Evolutionary conservation across 352 stramenopile genomes (phyloP).

Genomic region (Saprolegnia diclina): DNA sequence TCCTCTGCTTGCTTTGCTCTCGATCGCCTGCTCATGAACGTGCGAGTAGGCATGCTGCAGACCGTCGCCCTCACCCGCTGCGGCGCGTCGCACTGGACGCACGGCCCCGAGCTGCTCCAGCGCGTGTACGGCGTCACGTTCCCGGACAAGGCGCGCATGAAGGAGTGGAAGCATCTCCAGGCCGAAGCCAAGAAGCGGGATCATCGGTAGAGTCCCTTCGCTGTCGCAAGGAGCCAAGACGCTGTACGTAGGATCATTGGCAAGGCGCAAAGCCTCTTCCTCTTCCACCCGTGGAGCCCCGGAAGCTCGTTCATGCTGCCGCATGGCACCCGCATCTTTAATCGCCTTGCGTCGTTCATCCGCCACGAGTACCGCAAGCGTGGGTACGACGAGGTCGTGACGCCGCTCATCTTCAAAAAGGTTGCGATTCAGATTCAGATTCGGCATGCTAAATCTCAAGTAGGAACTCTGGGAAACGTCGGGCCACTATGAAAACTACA

Average conservation of each 20-base stretch:
- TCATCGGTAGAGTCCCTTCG: conserved; percentile 62
- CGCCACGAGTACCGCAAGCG: conserved; percentile 77
- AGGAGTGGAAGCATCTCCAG: conserved; percentile 82
- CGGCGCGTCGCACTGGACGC: conserved; percentile 89
- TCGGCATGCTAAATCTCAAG: not conserved
- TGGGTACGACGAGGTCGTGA: conserved; percentile 96
- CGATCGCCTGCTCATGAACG: not conserved
- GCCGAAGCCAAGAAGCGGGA: conserved; percentile 96
- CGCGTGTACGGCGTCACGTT: conserved; percentile 97
- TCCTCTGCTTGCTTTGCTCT: not conserved
- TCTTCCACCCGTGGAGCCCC: conserved; percentile 92
- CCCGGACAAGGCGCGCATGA: conserved; percentile 83
- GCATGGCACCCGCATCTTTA: conserved; percentile 97
- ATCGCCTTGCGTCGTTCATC: conserved; percentile 89
- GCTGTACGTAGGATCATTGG: conserved; percentile 58
- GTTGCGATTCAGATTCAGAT: not conserved
- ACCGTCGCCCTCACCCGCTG: conserved; percentile 95
- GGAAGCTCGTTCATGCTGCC: conserved; percentile 98
- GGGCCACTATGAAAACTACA: conserved; percentile 96
- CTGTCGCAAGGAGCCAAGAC: not conserved
- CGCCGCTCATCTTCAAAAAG: conserved; percentile 96
- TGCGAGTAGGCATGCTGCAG: conserved; percentile 65
- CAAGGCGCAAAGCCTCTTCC: conserved; percentile 94
- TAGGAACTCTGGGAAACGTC: conserved; percentile 95
- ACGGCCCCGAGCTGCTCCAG: conserved; percentile 86